Percentiles rank a stretch among this genome's conserved stretches.
Conservation (phyloP, 2,329 filamentous ascomycete genomes). For the Aspergillus latus region DNA sequence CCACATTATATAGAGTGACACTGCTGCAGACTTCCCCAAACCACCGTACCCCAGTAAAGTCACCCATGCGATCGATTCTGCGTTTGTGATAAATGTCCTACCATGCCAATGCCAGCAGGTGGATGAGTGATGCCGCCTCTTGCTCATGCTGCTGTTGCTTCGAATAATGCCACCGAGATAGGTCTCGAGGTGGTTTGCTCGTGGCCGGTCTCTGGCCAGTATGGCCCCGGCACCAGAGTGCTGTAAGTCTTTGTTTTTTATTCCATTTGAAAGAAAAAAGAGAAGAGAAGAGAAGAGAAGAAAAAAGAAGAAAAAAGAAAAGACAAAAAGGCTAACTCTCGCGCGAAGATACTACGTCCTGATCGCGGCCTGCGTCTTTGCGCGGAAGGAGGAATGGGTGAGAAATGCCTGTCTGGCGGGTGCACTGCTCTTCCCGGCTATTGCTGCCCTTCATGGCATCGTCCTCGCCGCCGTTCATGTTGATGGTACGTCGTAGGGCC, state of each 20-base stretch:
- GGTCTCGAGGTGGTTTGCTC: slow-evolving; percentile 7
- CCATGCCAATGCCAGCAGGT: not conserved
- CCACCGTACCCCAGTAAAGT: not conserved
- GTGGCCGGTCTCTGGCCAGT: slow-evolving; percentile 6
- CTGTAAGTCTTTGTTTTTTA: too few species aligned
- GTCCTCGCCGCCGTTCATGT: slow-evolving; percentile 3
- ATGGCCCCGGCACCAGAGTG: slow-evolving; percentile 2
- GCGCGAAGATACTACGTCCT: slow-evolving; percentile 5
- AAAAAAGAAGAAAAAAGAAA: too few species aligned
- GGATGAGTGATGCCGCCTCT: slow-evolving; percentile 3
- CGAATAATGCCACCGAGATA: not conserved
- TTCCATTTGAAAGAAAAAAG: too few species aligned
- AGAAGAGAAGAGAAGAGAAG: too few species aligned
- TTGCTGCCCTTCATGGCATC: slow-evolving; percentile 6
- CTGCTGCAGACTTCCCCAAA: not conserved
- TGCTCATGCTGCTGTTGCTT: not conserved
- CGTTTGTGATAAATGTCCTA: too few species aligned
- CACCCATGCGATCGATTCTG: not conserved
- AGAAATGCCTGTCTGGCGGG: slow-evolving; percentile 8
- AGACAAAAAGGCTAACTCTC: not conserved
- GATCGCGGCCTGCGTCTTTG: slow-evolving; percentile 4
- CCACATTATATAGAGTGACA: not conserved
- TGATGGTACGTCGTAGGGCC: not conserved
- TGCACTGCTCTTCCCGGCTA: slow-evolving; percentile 4
- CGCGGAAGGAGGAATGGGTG: slow-evolving; percentile 7